These are phyloP conservation scores for Cladophialophora chaetospira DNA, from an alignment of 2,329 filamentous ascomycete genomes.

Conservation along the genomic window DNA sequence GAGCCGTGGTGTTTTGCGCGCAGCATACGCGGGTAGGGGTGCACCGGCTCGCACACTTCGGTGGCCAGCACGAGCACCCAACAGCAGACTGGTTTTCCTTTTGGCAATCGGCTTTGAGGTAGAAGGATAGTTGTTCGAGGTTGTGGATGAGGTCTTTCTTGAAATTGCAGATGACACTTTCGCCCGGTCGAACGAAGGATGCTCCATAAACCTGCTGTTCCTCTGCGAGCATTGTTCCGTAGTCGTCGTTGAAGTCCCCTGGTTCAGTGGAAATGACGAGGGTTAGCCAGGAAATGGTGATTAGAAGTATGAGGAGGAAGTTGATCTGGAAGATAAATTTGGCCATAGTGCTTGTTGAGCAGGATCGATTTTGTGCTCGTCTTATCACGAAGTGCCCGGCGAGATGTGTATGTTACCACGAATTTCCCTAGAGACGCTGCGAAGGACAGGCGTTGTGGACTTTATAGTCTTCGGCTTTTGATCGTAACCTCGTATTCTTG, in stretches of 20 bases:
- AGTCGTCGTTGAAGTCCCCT: not conserved
- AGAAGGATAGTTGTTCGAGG: constrained; percentile 1
- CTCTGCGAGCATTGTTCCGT: not conserved
- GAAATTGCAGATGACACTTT: constrained; percentile 1
- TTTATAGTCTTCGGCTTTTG: no score
- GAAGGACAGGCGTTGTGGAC: not conserved
- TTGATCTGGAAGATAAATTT: not conserved
- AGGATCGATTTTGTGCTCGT: no score
- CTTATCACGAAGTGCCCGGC: not conserved
- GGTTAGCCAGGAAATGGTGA: not conserved
- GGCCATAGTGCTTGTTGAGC: not conserved
- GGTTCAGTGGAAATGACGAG: not conserved
- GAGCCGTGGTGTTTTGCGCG: not conserved
- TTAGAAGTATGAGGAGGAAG: not conserved
- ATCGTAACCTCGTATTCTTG: not conserved
- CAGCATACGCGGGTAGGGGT: not conserved
- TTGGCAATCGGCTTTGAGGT: constrained; percentile 2
- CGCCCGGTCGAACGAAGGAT: not conserved
- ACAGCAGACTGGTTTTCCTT: not conserved
- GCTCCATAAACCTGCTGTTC: not conserved
- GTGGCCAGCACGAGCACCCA: constrained; percentile 3
- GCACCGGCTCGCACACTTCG: not conserved
- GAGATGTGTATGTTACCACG: not conserved
- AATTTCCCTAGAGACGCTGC: not conserved
- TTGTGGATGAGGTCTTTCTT: not conserved